Percentiles rank a stretch among this genome's conserved stretches.
Conservation (phyloP, 1,284 basidiomycete species). For the Ustilago esculenta region DNA sequence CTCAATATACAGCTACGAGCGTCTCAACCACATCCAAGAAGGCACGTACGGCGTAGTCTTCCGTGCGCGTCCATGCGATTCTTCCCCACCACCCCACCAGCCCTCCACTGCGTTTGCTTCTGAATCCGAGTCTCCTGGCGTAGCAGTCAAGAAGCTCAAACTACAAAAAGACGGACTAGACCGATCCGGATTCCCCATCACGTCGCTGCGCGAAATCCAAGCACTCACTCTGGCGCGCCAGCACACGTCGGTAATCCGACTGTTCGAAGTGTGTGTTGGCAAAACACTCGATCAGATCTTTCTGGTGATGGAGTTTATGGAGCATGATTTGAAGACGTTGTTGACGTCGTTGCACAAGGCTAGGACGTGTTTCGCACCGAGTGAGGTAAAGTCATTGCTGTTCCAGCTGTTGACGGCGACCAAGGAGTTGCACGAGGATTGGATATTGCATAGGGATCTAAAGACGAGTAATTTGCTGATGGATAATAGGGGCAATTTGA, state of each 20-base stretch:
- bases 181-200: slow-evolving; percentile 98
- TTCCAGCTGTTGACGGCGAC: slow-evolving; percentile 92
- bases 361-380: slow-evolving; percentile 93
- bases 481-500: slow-evolving; percentile 98
- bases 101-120: not conserved
- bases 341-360: slow-evolving; percentile 76
- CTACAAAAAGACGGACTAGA: slow-evolving; percentile 80
- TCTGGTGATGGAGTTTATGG: slow-evolving; percentile 99
- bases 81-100: not conserved
- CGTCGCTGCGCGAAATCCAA: slow-evolving; percentile 91
- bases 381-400: slow-evolving; percentile 97
- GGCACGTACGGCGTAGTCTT: slow-evolving; percentile 98
- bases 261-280: slow-evolving; percentile 97
- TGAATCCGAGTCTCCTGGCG: too few species aligned
- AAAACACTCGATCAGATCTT: slow-evolving; percentile 99
- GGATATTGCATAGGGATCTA: slow-evolving; percentile 97
- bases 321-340: slow-evolving; percentile 97
- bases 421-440: slow-evolving; percentile 88
- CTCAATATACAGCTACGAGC: slow-evolving; percentile 58
- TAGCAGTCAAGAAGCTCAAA: slow-evolving; percentile 97
- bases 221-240: slow-evolving; percentile 77
- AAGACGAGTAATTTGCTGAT: slow-evolving; percentile 98
- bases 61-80: slow-evolving; percentile 74
- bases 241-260: slow-evolving; percentile 93
- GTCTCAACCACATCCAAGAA: slow-evolving; percentile 96